Percentiles rank a stretch among this genome's conserved stretches.
phyloP scores from a whole-genome alignment of 2,329 filamentous ascomycete species.

The Pochonia chlamydosporia region DNA sequence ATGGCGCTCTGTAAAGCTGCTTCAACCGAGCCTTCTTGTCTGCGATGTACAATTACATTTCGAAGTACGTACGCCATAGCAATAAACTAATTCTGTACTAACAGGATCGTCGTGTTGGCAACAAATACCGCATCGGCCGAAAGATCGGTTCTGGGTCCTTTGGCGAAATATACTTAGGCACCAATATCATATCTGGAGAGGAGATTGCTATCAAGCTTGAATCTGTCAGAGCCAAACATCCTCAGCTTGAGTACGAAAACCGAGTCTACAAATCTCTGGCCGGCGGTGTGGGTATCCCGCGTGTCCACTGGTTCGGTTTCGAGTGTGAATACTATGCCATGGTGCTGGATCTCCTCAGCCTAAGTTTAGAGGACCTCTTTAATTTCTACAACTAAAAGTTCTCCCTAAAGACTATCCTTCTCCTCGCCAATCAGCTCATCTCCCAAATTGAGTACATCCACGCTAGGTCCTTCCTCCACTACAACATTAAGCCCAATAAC shows the following conservation, averaged over 20 bases:
- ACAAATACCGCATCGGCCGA: slow-evolving; percentile 98
- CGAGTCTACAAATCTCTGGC: slow-evolving; percentile 88
- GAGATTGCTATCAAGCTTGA: slow-evolving; percentile 99
- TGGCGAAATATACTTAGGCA: slow-evolving; percentile 97
- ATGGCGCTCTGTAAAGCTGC: no score
- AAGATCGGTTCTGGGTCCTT: slow-evolving; percentile 98
- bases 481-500: slow-evolving; percentile 99
- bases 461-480: slow-evolving; percentile 98
- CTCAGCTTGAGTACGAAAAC: slow-evolving; percentile 97
- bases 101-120: slow-evolving; percentile 96
- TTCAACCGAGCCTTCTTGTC: no score
- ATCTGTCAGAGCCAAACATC: slow-evolving; percentile 98
- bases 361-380: slow-evolving; percentile 95
- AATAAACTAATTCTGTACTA: no score
- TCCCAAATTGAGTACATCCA: slow-evolving; percentile 99
- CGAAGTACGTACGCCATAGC: no score
- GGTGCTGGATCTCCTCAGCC: slow-evolving; percentile 94
- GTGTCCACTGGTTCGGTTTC: slow-evolving; percentile 98
- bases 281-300: slow-evolving; percentile 94
- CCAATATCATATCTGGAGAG: slow-evolving; percentile 98
- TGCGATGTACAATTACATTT: no score
- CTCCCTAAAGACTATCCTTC: slow-evolving; percentile 94
- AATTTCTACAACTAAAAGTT: slow-evolving; percentile 99
- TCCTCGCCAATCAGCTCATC: slow-evolving; percentile 96
- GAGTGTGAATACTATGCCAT: slow-evolving; percentile 99